Conservation (phyloP, 2,329 filamentous ascomycete species). For the Corinectria fuckeliana region DNA sequence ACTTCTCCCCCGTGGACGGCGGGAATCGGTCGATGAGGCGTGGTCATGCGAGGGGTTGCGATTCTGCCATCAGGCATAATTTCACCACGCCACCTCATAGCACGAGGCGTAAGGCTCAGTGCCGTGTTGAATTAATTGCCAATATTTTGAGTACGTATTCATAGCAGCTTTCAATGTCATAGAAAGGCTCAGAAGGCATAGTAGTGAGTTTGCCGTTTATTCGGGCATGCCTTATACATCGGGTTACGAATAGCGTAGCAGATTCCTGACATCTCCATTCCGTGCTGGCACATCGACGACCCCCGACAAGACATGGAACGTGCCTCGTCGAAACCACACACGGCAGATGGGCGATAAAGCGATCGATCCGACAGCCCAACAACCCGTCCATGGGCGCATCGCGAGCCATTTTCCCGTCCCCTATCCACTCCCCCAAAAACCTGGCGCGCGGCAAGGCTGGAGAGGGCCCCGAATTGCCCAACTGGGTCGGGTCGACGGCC, state of each 20-base stretch:
- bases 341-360: no score
- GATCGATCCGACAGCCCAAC: background rate
- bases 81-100: background rate
- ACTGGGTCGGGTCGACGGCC: constrained; percentile 26
- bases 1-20: background rate
- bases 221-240: background rate
- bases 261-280: background rate
- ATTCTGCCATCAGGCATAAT: background rate
- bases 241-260: background rate
- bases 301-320: background rate
- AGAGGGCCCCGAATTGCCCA: constrained; percentile 21
- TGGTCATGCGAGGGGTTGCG: background rate
- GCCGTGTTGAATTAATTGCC: background rate
- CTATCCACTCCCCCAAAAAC: constrained; percentile 12
- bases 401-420: background rate
- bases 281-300: background rate
- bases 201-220: background rate
- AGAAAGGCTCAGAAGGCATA: background rate
- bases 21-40: background rate
- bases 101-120: background rate
- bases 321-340: background rate
- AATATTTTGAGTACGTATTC: background rate
- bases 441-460: constrained; percentile 26
- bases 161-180: background rate
- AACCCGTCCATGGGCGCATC: constrained; percentile 1